phyloP scores from a whole-genome alignment of 73 alveolate species.

The Effrenium voratum region DNA sequence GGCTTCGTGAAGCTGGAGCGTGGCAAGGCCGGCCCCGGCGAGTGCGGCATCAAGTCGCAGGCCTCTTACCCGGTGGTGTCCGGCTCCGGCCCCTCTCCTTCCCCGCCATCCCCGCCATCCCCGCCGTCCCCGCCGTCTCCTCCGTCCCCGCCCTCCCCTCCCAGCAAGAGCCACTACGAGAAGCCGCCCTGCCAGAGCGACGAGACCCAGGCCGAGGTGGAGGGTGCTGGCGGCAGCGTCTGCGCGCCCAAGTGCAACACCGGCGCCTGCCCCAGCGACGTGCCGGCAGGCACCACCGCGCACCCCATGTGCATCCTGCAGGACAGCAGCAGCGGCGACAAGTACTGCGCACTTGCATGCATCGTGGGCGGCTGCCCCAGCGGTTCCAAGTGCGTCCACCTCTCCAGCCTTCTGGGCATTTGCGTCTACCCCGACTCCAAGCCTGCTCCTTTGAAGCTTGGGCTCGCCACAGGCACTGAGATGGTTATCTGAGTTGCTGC shows the following conservation, averaged over 20 bases:
- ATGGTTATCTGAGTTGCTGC: constrained; percentile 23
- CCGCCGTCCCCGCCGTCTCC: constrained; percentile 75
- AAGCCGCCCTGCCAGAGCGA: constrained; percentile 54
- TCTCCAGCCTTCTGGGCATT: constrained; percentile 34
- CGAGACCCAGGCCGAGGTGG: constrained; percentile 41
- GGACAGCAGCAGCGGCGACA: constrained; percentile 83
- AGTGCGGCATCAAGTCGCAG: constrained; percentile 63
- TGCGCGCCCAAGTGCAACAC: constrained; percentile 28
- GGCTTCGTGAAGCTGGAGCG: constrained; percentile 25
- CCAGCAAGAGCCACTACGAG: constrained; percentile 25
- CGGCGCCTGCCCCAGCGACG: background rate
- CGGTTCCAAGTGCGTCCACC: constrained; percentile 83
- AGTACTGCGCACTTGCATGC: constrained; percentile 70
- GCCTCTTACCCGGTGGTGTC: constrained; percentile 48
- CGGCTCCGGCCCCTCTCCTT: constrained; percentile 11
- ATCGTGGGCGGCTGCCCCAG: background rate
- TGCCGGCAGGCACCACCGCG: background rate
- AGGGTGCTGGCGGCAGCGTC: constrained; percentile 65
- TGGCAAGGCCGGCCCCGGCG: constrained; percentile 42
- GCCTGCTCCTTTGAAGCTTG: background rate
- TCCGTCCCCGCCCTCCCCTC: constrained; percentile 5
- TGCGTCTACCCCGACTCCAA: constrained; percentile 32
- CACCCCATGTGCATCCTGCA: constrained; percentile 60
- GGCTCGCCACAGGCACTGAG: background rate
- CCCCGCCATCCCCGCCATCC: constrained; percentile 49